Conservation (phyloP, 768 basidiomycete species). For the Lactifluus pinguis region DNA sequence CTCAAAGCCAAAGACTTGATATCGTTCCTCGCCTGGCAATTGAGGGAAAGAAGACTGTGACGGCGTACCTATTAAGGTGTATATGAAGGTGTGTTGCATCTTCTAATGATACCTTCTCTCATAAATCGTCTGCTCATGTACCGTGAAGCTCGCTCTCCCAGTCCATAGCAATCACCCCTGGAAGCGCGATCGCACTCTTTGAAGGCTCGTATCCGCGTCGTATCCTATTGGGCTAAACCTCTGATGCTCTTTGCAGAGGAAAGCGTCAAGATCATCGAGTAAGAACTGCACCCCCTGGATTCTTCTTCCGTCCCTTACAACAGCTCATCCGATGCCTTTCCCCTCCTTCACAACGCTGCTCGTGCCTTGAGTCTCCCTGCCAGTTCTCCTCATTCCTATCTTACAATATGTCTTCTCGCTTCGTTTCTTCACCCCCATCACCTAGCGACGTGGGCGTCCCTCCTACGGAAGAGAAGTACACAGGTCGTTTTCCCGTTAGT, state of each 20-base stretch:
- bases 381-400: slow-evolving; percentile 42
- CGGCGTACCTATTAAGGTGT: slow-evolving; percentile 64
- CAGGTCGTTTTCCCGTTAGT: too few species aligned
- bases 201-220: too few species aligned
- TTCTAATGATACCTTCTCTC: background rate
- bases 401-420: too few species aligned
- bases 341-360: slow-evolving; percentile 59
- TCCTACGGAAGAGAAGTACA: too few species aligned
- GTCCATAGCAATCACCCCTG: slow-evolving; percentile 54
- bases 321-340: slow-evolving; percentile 54
- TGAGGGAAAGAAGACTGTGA: slow-evolving; percentile 64
- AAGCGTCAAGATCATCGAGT: slow-evolving; percentile 63
- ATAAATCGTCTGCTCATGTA: background rate
- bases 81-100: slow-evolving; percentile 51
- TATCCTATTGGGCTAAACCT: too few species aligned
- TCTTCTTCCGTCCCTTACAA: slow-evolving; percentile 65
- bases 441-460: too few species aligned
- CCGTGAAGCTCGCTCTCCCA: slow-evolving; percentile 50
- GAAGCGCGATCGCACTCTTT: slow-evolving; percentile 54
- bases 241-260: slow-evolving; percentile 46
- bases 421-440: too few species aligned
- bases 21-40: slow-evolving; percentile 67
- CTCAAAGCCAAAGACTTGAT: slow-evolving; percentile 40
- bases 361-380: slow-evolving; percentile 58
- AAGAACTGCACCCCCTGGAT: slow-evolving; percentile 71